Conservation (phyloP, 495 filamentous ascomycete species). For the Staphylotrichum longicolle region DNA sequence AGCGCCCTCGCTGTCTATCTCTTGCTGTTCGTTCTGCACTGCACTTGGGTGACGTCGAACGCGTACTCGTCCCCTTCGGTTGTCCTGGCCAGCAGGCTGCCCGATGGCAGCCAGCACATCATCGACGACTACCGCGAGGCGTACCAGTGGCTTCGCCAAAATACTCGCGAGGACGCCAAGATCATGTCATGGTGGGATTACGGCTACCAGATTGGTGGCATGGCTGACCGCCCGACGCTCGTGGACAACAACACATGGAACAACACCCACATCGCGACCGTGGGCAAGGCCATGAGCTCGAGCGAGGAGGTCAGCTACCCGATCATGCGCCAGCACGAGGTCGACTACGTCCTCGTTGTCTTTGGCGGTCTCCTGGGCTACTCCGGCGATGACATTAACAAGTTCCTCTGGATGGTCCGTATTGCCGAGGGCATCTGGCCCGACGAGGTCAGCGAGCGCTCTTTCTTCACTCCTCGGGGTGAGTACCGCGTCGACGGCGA, state of each 20-base stretch:
- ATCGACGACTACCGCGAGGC: conserved; percentile 99
- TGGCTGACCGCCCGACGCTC: conserved; percentile 96
- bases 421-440: conserved; percentile 99
- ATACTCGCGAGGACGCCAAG: conserved; percentile 91
- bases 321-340: conserved; percentile 96
- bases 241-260: conserved; percentile 99
- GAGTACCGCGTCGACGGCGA: conserved; percentile 94
- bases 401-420: conserved; percentile 99
- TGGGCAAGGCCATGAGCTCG: conserved; percentile 98
- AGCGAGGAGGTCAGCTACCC: conserved; percentile 97
- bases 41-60: conserved; percentile 99
- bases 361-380: conserved; percentile 96
- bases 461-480: conserved; percentile 92
- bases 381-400: conserved; percentile 99
- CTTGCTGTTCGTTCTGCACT: conserved; percentile 91
- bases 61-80: conserved; percentile 98
- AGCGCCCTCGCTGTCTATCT: conserved; percentile 72
- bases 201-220: conserved; percentile 99
- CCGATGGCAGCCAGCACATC: conserved; percentile 95
- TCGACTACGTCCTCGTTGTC: conserved; percentile 96
- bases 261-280: conserved; percentile 99
- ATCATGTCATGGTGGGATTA: conserved; percentile 99
- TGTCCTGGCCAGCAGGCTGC: conserved; percentile 85
- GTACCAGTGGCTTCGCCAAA: conserved; percentile 99
- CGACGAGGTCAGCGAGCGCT: conserved; percentile 94